phyloP scores from a whole-genome alignment of 352 stramenopile species.

The Pythium inflatum region DNA sequence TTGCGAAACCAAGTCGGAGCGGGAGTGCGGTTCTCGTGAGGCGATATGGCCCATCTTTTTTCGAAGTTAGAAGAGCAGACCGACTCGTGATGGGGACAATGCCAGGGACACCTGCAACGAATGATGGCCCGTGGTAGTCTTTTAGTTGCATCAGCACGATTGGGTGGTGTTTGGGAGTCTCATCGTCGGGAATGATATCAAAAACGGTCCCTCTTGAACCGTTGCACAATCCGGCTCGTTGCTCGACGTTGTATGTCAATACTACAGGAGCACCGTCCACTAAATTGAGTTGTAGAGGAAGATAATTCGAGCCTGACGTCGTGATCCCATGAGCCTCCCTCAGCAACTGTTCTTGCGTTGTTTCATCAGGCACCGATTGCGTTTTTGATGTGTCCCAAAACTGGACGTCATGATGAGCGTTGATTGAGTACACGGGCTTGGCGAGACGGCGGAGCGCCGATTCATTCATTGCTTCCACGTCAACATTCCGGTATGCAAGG shows the following conservation, averaged over 20 bases:
- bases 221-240: conserved; percentile 13
- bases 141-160: conserved; percentile 3
- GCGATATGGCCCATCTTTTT: not conserved
- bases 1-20: conserved; percentile 11
- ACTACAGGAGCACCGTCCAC: conserved; percentile 2
- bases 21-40: conserved; percentile 13
- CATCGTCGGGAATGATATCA: conserved; percentile 12
- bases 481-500: conserved; percentile 7
- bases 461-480: not conserved
- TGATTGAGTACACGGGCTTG: not conserved
- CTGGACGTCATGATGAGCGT: not conserved
- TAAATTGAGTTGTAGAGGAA: not conserved
- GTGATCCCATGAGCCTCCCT: not conserved
- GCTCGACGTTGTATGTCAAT: conserved; percentile 11
- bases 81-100: conserved; percentile 2
- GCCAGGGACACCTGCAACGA: not conserved
- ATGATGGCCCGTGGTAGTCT: conserved; percentile 22
- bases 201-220: not conserved
- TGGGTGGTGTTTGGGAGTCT: not conserved
- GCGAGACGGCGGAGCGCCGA: not conserved
- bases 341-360: not conserved
- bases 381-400: no score
- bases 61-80: not conserved
- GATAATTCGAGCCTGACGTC: not conserved
- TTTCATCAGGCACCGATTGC: conserved; percentile 43